Conservation (phyloP, 2,329 filamentous ascomycete genomes). For the Pseudogymnoascus sp. region DNA sequence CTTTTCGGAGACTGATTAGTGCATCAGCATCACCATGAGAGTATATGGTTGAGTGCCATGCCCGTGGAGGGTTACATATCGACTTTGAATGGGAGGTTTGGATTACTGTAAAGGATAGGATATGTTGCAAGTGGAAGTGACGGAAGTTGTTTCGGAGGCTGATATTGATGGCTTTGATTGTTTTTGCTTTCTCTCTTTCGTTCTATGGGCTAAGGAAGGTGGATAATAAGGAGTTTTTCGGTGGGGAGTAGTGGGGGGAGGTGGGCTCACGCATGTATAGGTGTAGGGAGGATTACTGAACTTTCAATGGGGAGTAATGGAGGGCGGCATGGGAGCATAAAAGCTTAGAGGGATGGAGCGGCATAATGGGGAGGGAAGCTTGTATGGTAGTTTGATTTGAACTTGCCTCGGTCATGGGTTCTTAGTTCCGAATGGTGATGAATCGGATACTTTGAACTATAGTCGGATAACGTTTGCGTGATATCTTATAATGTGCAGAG, state of each 20-base stretch:
- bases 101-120: not conserved
- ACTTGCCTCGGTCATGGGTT: not conserved
- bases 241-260: not conserved
- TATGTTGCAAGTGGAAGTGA: not conserved
- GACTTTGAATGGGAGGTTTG: constrained; percentile 2
- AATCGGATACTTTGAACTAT: not conserved
- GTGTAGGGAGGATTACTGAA: not conserved
- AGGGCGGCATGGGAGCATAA: not conserved
- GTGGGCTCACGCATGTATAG: not conserved
- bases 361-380: not conserved
- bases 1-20: not conserved
- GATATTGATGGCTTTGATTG: not conserved
- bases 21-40: not conserved
- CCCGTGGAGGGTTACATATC: not conserved
- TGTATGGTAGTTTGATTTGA: not conserved
- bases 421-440: not conserved
- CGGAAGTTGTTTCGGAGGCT: not conserved
- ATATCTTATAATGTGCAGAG: not conserved
- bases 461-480: not conserved
- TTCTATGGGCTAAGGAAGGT: not conserved
- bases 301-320: not conserved
- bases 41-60: not conserved
- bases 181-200: not conserved
- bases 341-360: not conserved
- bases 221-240: not conserved